These are phyloP conservation scores for Acanthamoeba quina DNA, from an alignment of 208 protist species.

Conservation along the genomic window DNA sequence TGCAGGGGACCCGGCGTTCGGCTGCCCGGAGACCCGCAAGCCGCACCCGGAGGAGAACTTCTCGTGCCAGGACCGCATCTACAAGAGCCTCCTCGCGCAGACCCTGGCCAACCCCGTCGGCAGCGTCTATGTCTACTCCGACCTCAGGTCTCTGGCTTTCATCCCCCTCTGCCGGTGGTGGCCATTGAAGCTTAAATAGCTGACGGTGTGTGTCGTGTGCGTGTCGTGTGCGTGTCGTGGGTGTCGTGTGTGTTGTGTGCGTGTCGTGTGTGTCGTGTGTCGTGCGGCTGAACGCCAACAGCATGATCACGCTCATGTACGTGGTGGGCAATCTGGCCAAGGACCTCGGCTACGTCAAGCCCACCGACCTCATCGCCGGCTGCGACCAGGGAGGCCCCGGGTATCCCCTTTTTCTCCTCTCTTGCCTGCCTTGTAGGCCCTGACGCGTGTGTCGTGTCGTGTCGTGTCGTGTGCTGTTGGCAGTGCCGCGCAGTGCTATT, in stretches of 20 bases:
- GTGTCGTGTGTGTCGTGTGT: no score
- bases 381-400: slow-evolving; percentile 73
- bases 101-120: slow-evolving; percentile 81
- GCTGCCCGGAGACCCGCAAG: slow-evolving; percentile 77
- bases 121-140: slow-evolving; percentile 85
- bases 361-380: slow-evolving; percentile 60
- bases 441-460: no score
- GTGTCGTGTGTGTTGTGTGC: no score
- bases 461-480: neutral
- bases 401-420: neutral
- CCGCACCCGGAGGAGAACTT: slow-evolving; percentile 83
- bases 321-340: slow-evolving; percentile 82
- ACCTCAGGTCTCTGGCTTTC: slow-evolving; percentile 68
- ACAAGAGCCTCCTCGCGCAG: slow-evolving; percentile 80
- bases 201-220: no score
- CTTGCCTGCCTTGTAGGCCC: no score
- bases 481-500: slow-evolving; percentile 82
- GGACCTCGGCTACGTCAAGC: slow-evolving; percentile 31
- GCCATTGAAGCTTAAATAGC: no score
- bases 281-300: neutral
- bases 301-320: slow-evolving; percentile 89
- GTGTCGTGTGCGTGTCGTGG: no score
- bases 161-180: no score
- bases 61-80: slow-evolving; percentile 83
- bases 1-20: slow-evolving; percentile 82